Evolutionary conservation across 2,329 filamentous ascomycete genomes (phyloP), one percentile per base, ranked within the genome.

Genomic region (Eutypella sp.): DNA sequence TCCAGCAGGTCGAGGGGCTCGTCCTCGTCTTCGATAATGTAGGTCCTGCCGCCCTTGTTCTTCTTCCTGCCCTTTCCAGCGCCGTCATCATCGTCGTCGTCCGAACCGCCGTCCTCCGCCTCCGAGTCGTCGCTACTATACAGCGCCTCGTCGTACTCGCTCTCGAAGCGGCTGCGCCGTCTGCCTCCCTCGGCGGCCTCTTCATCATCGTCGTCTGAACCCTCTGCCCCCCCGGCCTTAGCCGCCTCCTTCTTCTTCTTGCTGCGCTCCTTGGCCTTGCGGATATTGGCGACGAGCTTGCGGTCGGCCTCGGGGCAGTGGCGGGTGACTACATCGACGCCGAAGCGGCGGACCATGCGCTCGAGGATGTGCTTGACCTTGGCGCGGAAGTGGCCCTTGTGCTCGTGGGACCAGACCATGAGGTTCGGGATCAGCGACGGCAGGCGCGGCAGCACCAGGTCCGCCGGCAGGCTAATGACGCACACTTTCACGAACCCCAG

Each of bases 341-440:
- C 91, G 61, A 96, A 97, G 46, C 92, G 83, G 40, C 92, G 82
- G 19, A 97, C 86, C 78, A 96, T 89, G 43, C 93, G 83, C 70
- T 99, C 93, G 15, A 99, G 73, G 52, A 99, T 97, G 62, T 96
- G 91, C 81, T 96, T 97, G 56, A 99, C 91, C 74, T 97, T 99
- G 41, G 88, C 85, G 60, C 92, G 89, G 72, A 99, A 93, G 64
- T 95, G 90, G 11, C 90, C 90, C 72, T 97, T 97, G 74, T 99
- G 95, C 68, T 99, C 93, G 67, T 96, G 89, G 63, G 87, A 91
- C 92, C 93, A 99, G 36, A 91, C 82, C 75, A 97, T 89, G 18
- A 97, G 75, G 66, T 95, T 95, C 3, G 91, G 89, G 2, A 99
- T 80, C 40, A 99, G 76, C 0, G 83, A 82, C 25, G 76, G 72